phyloP scores from a whole-genome alignment of 768 basidiomycete genomes.

The Udeniomyces megalosporus region DNA sequence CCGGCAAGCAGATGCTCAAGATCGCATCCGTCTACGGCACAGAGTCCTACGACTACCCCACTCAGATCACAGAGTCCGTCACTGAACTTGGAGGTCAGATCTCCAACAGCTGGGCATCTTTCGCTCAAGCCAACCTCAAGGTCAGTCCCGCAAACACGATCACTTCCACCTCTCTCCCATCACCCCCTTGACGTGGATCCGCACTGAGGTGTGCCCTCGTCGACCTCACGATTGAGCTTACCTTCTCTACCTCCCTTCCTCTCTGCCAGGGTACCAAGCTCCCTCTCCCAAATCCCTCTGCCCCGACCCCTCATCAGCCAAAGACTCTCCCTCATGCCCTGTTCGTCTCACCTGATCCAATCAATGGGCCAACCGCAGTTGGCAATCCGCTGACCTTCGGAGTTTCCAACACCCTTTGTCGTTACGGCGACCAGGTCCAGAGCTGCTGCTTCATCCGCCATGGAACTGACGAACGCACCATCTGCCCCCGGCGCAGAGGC shows the following conservation, averaged over 20 bases:
- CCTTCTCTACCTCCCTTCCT: neutral
- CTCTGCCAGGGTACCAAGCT: constrained; percentile 50
- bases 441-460: constrained; percentile 47
- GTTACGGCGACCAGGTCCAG: no score
- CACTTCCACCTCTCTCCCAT: neutral
- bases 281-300: constrained; percentile 49
- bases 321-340: constrained; percentile 97
- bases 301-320: constrained; percentile 25
- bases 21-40: constrained; percentile 75
- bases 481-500: no score
- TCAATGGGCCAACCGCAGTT: no score
- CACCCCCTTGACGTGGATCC: no score
- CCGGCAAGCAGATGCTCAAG: constrained; percentile 62
- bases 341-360: no score
- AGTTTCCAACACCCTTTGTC: no score
- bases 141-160: constrained; percentile 17
- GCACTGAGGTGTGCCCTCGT: no score
- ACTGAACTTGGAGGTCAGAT: constrained; percentile 24
- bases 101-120: constrained; percentile 25
- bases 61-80: constrained; percentile 34
- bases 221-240: neutral
- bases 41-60: constrained; percentile 61
- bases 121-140: constrained; percentile 32
- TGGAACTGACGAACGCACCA: constrained; percentile 33
- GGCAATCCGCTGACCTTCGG: no score